phyloP scores from a whole-genome alignment of 106 monocot genomes.

The Dendrobium chrysotoxum region DNA sequence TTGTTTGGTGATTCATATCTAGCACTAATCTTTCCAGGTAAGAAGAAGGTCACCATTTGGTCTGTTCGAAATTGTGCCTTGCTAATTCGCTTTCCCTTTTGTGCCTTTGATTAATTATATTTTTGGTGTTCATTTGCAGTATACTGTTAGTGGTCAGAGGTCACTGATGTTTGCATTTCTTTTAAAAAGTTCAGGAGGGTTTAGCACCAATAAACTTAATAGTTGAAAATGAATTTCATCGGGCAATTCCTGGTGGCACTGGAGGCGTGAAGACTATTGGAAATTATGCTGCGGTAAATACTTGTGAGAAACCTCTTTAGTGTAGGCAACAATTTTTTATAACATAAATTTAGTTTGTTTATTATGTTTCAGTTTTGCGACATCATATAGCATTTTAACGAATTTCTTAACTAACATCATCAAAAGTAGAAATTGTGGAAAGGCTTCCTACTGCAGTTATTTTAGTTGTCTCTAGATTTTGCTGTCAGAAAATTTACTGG shows the following conservation, averaged over 20 bases:
- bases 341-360: background rate
- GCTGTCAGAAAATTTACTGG: background rate
- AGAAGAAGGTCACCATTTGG: background rate
- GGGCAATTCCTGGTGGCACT: slow-evolving; percentile 73
- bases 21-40: background rate
- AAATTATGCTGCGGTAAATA: slow-evolving; percentile 83
- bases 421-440: background rate
- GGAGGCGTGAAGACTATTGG: slow-evolving; percentile 77
- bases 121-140: background rate
- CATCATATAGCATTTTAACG: background rate
- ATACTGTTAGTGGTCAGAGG: background rate
- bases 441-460: background rate
- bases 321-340: background rate
- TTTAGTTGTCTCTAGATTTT: background rate
- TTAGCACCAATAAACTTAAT: slow-evolving; percentile 66
- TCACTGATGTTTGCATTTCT: background rate
- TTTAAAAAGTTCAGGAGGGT: slow-evolving; percentile 48
- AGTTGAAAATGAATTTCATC: slow-evolving; percentile 57
- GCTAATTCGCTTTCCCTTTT: background rate
- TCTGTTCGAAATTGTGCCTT: background rate
- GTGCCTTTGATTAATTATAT: background rate
- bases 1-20: background rate
- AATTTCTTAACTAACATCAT: background rate
- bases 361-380: background rate
- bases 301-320: background rate